Base-by-base conservation (phyloP, 768 basidiomycete genomes). In the Sistotremastrum suecicum region DNA sequence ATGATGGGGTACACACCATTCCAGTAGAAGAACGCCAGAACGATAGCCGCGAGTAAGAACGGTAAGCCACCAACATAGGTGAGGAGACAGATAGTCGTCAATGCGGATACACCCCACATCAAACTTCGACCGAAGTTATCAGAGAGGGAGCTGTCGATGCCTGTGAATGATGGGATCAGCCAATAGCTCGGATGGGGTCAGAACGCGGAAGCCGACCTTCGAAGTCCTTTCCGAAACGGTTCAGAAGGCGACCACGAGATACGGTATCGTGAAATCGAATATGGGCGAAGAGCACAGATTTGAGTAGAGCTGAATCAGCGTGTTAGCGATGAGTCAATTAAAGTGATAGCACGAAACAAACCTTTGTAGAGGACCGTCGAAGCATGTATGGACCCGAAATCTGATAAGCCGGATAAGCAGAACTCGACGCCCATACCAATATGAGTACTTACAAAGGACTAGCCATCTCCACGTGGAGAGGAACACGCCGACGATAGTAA, bases 221-320 rank as follows among this genome's bases (percentile, higher is more conserved):
- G 46, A 92, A 84, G 57, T 92, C 90, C 60, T 92, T 92, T 38
- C 90, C 89, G 51, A 85, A 83, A 40, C 88, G 68, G 53, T 91
- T 88, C 35, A 91, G 61, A 7, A 86, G 64, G 2, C 89, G 76
- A 4, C 91, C 91, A 35, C 87, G 76, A 43, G 82, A 86, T 2
- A 87, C 75, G 0, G 90, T 95, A 56, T 95, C 91, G 53, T 94
- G 91, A 70, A 95, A 94, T 37, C 90, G 76, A 47, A 94, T 80
- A 40, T 87, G 76, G 5, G 90, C 86, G 55, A 91, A 91, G 1
- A 95, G 66, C 3, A 94, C 80, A 1, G 78, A 61, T 56, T 92
- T 83, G 30, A 92, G 64, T 7, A 50, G 47, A 39, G 11, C 53
- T 29, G 3, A 3, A 11, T 60, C 36, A 63, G 56, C 42, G 46